Base-by-base conservation (phyloP, 495 filamentous ascomycete genomes). In the Podospora comata region DNA sequence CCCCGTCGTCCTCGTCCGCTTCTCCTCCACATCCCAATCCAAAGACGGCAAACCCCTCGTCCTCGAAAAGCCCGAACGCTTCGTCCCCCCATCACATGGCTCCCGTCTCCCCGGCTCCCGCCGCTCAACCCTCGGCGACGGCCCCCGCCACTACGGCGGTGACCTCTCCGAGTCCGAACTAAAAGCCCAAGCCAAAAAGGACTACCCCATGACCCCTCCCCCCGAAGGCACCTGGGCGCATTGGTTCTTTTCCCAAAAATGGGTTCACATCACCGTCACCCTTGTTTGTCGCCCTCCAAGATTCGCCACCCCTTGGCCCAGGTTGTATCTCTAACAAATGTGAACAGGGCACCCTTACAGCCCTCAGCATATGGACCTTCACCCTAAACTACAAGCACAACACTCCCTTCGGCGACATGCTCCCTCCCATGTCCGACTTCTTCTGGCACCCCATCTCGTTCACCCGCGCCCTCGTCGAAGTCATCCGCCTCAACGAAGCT, bases 41-140 rank as follows among this genome's bases (percentile, higher is more conserved):
- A 30, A 61, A 27, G 26, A 20, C 62, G 65, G 63, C 20, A 26
- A 26, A 11, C 70, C 83, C 20, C 80, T 84, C 61, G 83, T 91
- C 1, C 89, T 97, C 67, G 88, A 86, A 65, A 90, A 95, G 76
- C 93, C 93, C 3, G 85, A 89, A 69, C 88, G 88, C 68, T 96
- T 95, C 81, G 90, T 88, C 62, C 93, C 93, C 0, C 93, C 93
- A 0, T 97, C 93, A 0, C 93, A 97, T 77, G 87, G 87, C 30
- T 78, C 88, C 28, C 85, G 89, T 1, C 82, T 89, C 70, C 77
- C 83, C 77, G 75, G 78, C 80, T 78, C 79, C 78, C 77, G 68
- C 5, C 69, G 67, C 4, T 48, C 39, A 48, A 48, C 39, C 39
- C 39, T 48, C 39, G 39, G 39, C 39, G 39, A 48, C 9, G 39